Base-by-base conservation (phyloP, 305 asterid genomes). In the Rubia occidens region DNA sequence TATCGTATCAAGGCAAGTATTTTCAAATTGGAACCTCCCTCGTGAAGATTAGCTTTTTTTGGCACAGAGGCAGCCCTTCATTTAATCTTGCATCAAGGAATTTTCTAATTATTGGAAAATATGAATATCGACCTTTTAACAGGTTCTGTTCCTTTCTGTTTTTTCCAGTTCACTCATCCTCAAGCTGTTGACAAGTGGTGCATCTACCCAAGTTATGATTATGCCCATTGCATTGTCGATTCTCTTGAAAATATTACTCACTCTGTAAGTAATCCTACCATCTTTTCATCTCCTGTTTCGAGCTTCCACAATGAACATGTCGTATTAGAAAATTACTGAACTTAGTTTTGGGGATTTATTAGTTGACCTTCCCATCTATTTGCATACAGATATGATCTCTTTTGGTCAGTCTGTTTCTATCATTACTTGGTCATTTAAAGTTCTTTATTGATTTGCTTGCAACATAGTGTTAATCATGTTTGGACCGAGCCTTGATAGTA, bases 171-270 rank as follows among this genome's bases (percentile, higher is more conserved):
- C 77, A 89, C 95, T 77, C 97, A 94, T 78, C 97, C 98, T 6
- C 96, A 90, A 61, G 97, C 96, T 4, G 97, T 97, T 70, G 96
- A 93, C 81, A 85, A 90, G 60, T 93, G 98, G 97, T 90, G 95
- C 82, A 90, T 93, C 77, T 93, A 90, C 78, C 95, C 96, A 17
- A 94, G 99, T 76, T 91, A 94, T 79, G 97, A 94, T 77, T 91
- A 86, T 32, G 87, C 97, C 4, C 96, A 94, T 80, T 91, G 96
- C 84, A 82, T 87, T 65, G 99, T 94, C 40, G 97, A 90, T 84
- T 91, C 99, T 74, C 87, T 88, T 75, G 96, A 94, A 82, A 84
- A 91, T 71, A 77, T 94, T 49, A 94, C 97, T 75, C 99, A 91
- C 78, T 94, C 99, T 82, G 99, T 91, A 82, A 15, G 91, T 73